Conservation (phyloP, 192 early-diverging fungal genomes). For the Podila verticillata region DNA sequence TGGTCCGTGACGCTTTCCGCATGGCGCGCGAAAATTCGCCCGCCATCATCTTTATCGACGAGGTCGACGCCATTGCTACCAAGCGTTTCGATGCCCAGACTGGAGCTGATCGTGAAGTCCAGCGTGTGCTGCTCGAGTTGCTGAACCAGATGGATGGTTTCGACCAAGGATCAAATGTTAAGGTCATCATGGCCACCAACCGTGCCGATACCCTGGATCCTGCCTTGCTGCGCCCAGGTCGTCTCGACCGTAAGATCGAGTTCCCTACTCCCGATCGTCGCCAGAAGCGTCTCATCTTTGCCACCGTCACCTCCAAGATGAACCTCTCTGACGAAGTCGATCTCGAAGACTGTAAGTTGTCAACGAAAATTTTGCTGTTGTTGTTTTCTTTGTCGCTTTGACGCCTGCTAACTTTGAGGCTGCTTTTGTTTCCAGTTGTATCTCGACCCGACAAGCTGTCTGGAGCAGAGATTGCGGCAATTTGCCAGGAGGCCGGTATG, state of each 20-base stretch:
- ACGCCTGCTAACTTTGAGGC: neutral
- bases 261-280: constrained; percentile 98
- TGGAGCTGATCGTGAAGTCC: constrained; percentile 98
- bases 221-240: constrained; percentile 94
- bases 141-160: constrained; percentile 99
- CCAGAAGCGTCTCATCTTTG: constrained; percentile 97
- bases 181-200: constrained; percentile 99
- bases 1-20: constrained; percentile 98
- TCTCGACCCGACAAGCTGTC: constrained; percentile 96
- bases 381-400: neutral
- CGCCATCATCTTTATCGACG: constrained; percentile 98
- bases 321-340: constrained; percentile 98
- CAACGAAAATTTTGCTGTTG: neutral
- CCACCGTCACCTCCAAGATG: constrained; percentile 96
- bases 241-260: constrained; percentile 98
- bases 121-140: constrained; percentile 96
- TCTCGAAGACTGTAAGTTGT: constrained; percentile 89
- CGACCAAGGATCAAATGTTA: constrained; percentile 97
- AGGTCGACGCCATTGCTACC: constrained; percentile 98
- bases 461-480: constrained; percentile 97
- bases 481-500: constrained; percentile 98
- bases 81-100: constrained; percentile 99
- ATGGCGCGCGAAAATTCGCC: constrained; percentile 98
- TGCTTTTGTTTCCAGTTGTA: constrained; percentile 70
- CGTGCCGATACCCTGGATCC: constrained; percentile 97